A percentile compares a stretch with the other conserved stretches of the same genome.
Conservation (phyloP, 179 eudicot species). For the Beta macrorhiza region DNA sequence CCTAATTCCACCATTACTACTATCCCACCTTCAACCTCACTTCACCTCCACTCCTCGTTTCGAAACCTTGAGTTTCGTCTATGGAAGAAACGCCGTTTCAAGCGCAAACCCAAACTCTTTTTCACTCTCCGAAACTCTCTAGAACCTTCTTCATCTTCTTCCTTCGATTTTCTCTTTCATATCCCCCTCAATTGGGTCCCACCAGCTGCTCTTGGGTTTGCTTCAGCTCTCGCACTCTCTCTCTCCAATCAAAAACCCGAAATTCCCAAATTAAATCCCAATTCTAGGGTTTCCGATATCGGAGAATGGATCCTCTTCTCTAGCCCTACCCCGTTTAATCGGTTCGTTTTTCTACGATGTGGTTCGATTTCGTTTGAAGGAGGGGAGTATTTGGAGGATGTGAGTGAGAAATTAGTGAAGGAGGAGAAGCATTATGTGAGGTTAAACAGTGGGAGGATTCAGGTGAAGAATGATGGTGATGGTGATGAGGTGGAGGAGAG, state of each 20-base stretch:
- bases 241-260: conserved; percentile 10
- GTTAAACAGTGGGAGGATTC: conserved; percentile 58
- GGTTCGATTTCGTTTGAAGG: conserved; percentile 55
- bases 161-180: conserved; percentile 37
- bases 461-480: conserved; percentile 17
- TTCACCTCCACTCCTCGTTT: neutral
- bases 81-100: conserved; percentile 36
- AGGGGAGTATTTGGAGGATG: conserved; percentile 39
- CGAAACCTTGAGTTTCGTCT: conserved; percentile 23
- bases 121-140: conserved; percentile 4
- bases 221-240: conserved; percentile 51
- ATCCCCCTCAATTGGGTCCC: conserved; percentile 36
- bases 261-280: neutral
- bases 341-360: conserved; percentile 72
- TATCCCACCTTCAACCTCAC: neutral
- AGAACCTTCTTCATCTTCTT: neutral
- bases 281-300: conserved; percentile 22
- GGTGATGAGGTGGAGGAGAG: conserved; percentile 13
- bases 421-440: conserved; percentile 76
- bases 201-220: conserved; percentile 52
- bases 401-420: conserved; percentile 54
- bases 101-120: conserved; percentile 5
- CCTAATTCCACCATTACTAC: neutral
- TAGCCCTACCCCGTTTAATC: conserved; percentile 88
- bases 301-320: conserved; percentile 77